Evolutionary conservation across 2,329 filamentous ascomycete genomes (phyloP).

Genomic region (Grosmannia clavigera): DNA sequence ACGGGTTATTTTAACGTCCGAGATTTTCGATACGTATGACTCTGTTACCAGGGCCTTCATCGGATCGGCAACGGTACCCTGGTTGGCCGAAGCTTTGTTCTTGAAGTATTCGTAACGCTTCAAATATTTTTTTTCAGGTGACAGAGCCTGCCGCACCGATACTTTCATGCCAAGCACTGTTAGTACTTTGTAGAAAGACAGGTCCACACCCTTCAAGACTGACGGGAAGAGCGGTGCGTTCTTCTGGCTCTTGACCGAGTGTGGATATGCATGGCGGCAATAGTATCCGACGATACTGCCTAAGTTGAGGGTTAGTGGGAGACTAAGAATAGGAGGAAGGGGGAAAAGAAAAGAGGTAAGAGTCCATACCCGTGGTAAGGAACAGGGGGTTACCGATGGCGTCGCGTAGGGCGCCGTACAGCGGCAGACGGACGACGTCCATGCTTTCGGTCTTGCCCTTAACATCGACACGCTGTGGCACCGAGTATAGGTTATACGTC

Average conservation of each 20-base stretch:
- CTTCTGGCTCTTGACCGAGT: not conserved
- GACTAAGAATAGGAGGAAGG: not conserved
- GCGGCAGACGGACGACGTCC: not conserved
- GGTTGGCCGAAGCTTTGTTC: not conserved
- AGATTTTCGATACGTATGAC: not conserved
- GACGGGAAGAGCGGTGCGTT: not conserved
- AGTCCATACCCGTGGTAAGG: not conserved
- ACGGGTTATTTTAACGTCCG: not conserved
- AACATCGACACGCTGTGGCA: not conserved
- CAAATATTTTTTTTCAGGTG: not conserved
- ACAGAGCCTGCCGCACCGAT: not conserved
- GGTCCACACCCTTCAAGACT: not conserved
- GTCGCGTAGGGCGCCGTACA: not conserved
- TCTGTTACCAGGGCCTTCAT: not conserved
- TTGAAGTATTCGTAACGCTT: not conserved
- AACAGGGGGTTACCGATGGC: not conserved
- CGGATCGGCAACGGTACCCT: not conserved
- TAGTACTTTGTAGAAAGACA: not conserved
- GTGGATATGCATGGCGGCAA: not conserved
- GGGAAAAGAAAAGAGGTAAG: not conserved
- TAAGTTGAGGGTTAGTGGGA: not conserved
- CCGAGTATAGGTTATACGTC: conserved; percentile 43
- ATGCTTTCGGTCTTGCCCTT: not conserved
- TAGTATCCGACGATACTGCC: not conserved
- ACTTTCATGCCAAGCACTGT: not conserved